A percentile compares a stretch with the other conserved stretches of the same genome.
Conservation (phyloP, 139 green algal species). For the Chlamydomonas sp. region DNA sequence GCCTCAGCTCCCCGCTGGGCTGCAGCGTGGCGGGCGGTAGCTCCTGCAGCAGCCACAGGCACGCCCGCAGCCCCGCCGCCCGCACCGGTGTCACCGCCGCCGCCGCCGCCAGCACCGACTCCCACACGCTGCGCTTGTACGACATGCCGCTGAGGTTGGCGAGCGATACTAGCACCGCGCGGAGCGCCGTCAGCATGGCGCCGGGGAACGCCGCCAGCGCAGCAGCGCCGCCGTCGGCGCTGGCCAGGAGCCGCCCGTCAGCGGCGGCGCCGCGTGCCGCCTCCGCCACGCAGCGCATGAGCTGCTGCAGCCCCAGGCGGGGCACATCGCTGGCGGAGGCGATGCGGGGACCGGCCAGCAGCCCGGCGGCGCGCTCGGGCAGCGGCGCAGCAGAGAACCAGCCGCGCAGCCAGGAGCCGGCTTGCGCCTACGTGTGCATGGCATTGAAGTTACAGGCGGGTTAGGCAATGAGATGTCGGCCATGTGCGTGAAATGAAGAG, state of each 20-base stretch:
- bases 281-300: constrained; percentile 13
- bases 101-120: constrained; percentile 3
- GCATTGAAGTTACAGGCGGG: not conserved
- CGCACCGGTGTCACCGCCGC: constrained; percentile 2
- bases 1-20: constrained; percentile 25
- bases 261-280: not conserved
- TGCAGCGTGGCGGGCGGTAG: constrained; percentile 16
- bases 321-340: not conserved
- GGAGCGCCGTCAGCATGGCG: not conserved
- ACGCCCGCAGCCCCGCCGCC: not conserved
- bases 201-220: not conserved
- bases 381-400: constrained; percentile 19
- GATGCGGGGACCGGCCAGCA: constrained; percentile 4
- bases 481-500: too few relatives aligned
- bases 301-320: constrained; percentile 27
- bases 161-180: constrained; percentile 15
- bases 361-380: not conserved
- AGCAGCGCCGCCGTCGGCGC: not conserved
- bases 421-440: not conserved
- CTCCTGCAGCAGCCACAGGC: constrained; percentile 31
- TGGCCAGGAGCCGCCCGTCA: constrained; percentile 16
- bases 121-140: constrained; percentile 24
- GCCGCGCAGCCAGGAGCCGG: constrained; percentile 3
- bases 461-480: too few relatives aligned
- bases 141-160: not conserved